These are phyloP conservation scores for Aegilops umbellulata DNA, from an alignment of 176 grass and related monocot species.

Conservation along the genomic window DNA sequence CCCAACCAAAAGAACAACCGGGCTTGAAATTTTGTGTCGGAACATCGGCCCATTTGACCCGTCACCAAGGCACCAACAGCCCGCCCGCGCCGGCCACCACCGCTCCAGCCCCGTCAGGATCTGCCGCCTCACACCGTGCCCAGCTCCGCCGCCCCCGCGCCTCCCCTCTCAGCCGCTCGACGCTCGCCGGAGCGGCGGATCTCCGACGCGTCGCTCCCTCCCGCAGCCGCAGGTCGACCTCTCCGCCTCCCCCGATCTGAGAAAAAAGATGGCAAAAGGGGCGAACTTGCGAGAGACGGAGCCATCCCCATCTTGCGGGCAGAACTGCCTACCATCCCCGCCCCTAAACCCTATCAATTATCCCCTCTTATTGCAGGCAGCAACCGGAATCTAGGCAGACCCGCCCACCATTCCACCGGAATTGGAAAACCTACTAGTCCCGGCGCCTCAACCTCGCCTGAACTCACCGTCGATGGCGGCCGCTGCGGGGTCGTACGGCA, in stretches of 20 bases:
- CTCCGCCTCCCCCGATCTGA: background rate
- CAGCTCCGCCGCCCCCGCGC: too few relatives aligned
- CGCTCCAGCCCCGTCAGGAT: too few relatives aligned
- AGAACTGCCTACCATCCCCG: too few relatives aligned
- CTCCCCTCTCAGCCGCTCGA: background rate
- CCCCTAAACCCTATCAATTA: background rate
- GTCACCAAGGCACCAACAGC: too few relatives aligned
- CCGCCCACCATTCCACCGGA: background rate
- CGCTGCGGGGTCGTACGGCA: conserved; percentile 27
- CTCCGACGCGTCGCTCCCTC: background rate
- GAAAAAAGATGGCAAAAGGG: background rate
- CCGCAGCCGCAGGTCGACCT: background rate
- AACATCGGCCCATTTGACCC: too few relatives aligned
- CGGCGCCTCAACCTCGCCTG: background rate
- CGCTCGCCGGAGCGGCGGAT: background rate
- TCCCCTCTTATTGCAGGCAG: background rate
- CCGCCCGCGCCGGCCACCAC: too few relatives aligned
- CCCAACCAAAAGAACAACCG: too few relatives aligned
- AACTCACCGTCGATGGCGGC: conserved; percentile 31
- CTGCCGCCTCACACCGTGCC: too few relatives aligned
- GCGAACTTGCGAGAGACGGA: background rate
- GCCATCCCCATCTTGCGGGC: too few relatives aligned
- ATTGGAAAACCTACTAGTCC: background rate
- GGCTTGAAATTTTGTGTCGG: too few relatives aligned
- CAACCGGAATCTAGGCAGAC: background rate